Conservation (phyloP, 805 yeast genomes). For the Wickerhamomyces subpelliculosus region DNA sequence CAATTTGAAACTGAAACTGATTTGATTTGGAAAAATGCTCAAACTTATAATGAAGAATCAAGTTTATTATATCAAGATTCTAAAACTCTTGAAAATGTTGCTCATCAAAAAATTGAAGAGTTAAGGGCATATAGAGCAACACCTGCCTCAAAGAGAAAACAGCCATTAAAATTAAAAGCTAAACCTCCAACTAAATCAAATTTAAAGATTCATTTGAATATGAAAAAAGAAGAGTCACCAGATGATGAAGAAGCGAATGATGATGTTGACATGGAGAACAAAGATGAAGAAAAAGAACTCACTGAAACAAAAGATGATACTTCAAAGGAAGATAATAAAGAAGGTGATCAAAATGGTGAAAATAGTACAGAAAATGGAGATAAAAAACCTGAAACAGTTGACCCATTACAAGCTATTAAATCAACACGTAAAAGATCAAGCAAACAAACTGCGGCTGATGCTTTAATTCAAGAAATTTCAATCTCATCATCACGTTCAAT, state of each 20-base stretch:
- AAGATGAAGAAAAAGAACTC: neutral
- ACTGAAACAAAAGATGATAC: neutral
- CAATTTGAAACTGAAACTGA: conserved; percentile 53
- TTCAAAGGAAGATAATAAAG: neutral
- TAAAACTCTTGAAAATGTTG: conserved; percentile 44
- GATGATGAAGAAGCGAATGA: neutral
- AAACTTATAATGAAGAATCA: conserved; percentile 65
- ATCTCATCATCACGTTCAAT: conserved; percentile 24
- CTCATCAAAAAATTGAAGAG: conserved; percentile 32
- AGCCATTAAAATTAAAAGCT: neutral
- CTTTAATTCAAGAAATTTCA: conserved; percentile 22
- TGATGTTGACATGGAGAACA: neutral
- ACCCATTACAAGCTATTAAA: conserved; percentile 1
- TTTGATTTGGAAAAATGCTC: conserved; percentile 73
- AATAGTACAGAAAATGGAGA: neutral
- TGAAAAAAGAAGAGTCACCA: neutral
- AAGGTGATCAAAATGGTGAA: neutral
- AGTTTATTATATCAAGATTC: conserved; percentile 73
- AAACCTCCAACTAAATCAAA: conserved; percentile 3
- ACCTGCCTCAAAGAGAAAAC: conserved; percentile 3
- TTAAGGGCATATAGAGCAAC: neutral
- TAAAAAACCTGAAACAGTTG: conserved; percentile 2
- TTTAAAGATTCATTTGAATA: conserved; percentile 5
- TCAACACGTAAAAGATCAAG: conserved; percentile 4
- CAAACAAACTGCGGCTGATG: conserved; percentile 9